Conservation (phyloP, 805 yeast genomes). For the Ogataea methylovora region DNA sequence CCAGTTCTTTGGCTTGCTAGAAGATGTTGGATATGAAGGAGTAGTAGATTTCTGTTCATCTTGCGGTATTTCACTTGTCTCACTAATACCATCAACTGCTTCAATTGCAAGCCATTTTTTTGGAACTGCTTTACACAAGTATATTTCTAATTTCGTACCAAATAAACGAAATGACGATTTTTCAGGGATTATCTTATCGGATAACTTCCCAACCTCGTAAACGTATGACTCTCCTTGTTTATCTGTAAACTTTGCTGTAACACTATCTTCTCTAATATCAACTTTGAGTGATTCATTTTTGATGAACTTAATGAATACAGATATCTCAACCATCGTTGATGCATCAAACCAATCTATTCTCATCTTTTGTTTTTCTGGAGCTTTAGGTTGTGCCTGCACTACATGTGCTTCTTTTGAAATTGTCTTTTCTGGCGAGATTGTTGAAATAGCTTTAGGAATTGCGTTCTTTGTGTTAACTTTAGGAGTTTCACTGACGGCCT, state of each 20-base stretch:
- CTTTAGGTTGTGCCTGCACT: not conserved
- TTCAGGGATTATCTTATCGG: constrained; percentile 39
- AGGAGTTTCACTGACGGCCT: not conserved
- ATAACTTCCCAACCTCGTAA: constrained; percentile 48
- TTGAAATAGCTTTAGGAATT: not conserved
- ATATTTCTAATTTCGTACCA: constrained; percentile 69
- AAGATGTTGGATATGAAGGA: constrained; percentile 51
- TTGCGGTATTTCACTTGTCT: constrained; percentile 1
- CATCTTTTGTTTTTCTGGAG: constrained; percentile 22
- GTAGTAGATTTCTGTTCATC: constrained; percentile 2
- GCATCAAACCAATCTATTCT: constrained; percentile 75
- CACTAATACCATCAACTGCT: constrained; percentile 5
- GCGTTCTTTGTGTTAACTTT: not conserved
- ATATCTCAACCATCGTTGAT: constrained; percentile 44
- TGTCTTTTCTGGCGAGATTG: not conserved
- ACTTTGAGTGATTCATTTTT: constrained; percentile 41
- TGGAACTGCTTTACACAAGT: constrained; percentile 38
- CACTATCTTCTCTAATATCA: constrained; percentile 27
- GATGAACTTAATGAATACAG: constrained; percentile 64
- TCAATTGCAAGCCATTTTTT: constrained; percentile 52
- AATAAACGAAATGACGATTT: constrained; percentile 43
- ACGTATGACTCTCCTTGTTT: constrained; percentile 40
- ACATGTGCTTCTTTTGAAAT: not conserved
- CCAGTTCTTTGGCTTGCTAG: constrained; percentile 66
- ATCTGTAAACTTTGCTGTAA: constrained; percentile 40